Evolutionary conservation across 2,329 filamentous ascomycete species (phyloP), one percentile per base, ranked within the genome.

Genomic region (Elsinoe necatrix): DNA sequence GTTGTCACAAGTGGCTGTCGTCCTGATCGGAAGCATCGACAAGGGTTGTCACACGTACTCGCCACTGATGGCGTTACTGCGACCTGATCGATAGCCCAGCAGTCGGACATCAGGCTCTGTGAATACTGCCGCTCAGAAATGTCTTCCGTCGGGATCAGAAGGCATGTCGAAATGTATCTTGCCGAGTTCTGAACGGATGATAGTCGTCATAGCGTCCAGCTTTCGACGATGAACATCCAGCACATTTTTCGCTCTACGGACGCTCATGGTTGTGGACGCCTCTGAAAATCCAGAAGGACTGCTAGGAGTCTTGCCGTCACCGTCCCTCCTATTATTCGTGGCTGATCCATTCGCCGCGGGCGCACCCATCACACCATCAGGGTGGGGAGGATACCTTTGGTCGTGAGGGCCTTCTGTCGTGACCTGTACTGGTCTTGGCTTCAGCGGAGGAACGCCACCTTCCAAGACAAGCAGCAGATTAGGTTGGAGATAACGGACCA

Each of bases 191-290:
- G 62, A 62, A 42, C 71, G 63, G 8, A 77, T 71, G 37, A 71
- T 73, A 23, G 69, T 67, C 0, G 73, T 70, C 64, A 77, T 66
- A 3, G 71, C 71, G 54, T 77, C 75, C 21, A 77, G 59, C 64
- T 76, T 76, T 63, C 71, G 74, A 11, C 75, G 70, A 58, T 78
- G 76, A 20, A 77, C 68, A 35, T 74, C 72, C n/a, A 78, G 66
- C 1, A 71, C 69, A 18, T 73, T 72, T 8, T 66, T 72, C 67
- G n/a, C 64, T 61, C 51, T 67, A 63, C 58, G 68, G 69, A 65
- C 71, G 63, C 69, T 72, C 51, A 54, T 63, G 41, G 64, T 64
- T 11, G 71, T 64, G 1, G 69, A 71, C 7, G 56, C 58, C 21
- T 55, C 52, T 11, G 62, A 62, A 20, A 37, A 29, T 14, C 43